Evolutionary conservation across 225 moss, liverwort and hornwort species (phyloP).

Genomic region (Neckera pumila): DNA sequence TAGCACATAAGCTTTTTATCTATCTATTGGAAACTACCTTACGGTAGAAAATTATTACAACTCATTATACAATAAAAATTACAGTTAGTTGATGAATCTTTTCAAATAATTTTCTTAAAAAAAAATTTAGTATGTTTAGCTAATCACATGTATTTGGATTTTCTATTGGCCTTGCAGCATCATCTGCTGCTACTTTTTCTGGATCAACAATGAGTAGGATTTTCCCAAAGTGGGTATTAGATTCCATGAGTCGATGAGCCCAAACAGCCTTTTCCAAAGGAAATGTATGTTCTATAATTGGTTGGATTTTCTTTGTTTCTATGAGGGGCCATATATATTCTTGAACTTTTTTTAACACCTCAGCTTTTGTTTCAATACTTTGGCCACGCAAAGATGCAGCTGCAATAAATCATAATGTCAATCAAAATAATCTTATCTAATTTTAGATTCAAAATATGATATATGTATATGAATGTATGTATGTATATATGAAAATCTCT

Average conservation of each 20-base stretch:
- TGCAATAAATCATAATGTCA: background rate
- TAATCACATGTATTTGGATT: background rate
- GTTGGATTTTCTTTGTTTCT: conserved; percentile 41
- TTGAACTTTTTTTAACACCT: conserved; percentile 46
- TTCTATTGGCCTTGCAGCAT: background rate
- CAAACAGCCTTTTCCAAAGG: conserved; percentile 49
- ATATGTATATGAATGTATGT: no score
- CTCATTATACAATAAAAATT: background rate
- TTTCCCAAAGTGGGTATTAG: conserved; percentile 60
- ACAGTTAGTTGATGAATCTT: background rate
- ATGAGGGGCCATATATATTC: conserved; percentile 69
- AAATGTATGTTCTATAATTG: conserved; percentile 36
- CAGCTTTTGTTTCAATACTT: conserved; percentile 29
- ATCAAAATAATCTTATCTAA: no score
- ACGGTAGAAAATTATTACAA: background rate
- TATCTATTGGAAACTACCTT: background rate
- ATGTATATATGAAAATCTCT: background rate
- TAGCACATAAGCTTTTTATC: background rate
- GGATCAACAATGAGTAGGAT: conserved; percentile 31
- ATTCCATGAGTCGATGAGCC: conserved; percentile 61
- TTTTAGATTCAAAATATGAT: background rate
- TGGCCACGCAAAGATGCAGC: conserved; percentile 42
- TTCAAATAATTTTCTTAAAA: background rate
- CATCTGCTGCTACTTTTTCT: conserved; percentile 2
- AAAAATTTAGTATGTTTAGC: background rate